Conservation (phyloP, 2,329 filamentous ascomycete genomes). For the Paracoccidioides brasiliensis region DNA sequence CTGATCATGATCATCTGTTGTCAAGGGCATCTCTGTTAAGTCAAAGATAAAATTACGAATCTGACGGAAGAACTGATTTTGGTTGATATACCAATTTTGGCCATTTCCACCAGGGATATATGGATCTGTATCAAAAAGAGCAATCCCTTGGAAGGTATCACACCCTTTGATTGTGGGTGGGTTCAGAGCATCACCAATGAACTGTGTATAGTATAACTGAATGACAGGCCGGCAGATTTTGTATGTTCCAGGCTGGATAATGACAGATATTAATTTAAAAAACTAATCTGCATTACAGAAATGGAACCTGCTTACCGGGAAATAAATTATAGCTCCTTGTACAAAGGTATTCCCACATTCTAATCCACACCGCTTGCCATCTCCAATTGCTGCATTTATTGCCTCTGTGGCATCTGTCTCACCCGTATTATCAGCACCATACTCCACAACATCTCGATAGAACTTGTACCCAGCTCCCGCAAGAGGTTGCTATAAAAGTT, state of each 20-base stretch:
- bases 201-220: slow-evolving; percentile 80
- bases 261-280: background rate
- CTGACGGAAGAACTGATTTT: slow-evolving; percentile 61
- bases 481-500: background rate
- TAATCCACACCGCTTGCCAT: slow-evolving; percentile 64
- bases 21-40: slow-evolving; percentile 44
- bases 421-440: slow-evolving; percentile 24
- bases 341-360: slow-evolving; percentile 72
- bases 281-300: background rate
- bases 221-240: slow-evolving; percentile 63
- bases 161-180: slow-evolving; percentile 1
- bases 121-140: slow-evolving; percentile 64
- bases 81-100: slow-evolving; percentile 55
- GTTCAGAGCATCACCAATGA: slow-evolving; percentile 59
- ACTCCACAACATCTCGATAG: slow-evolving; percentile 3
- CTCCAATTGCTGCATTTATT: slow-evolving; percentile 69
- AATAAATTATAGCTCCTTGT: slow-evolving; percentile 82
- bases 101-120: slow-evolving; percentile 46
- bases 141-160: slow-evolving; percentile 3
- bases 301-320: slow-evolving; percentile 40
- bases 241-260: slow-evolving; percentile 55
- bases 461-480: background rate
- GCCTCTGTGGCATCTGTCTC: slow-evolving; percentile 69
- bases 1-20: slow-evolving; percentile 12
- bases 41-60: slow-evolving; percentile 64